Percentiles rank a stretch among this genome's conserved stretches.
phyloP scores from a whole-genome alignment of 345 rosid species.

The Populus ilicifolia region DNA sequence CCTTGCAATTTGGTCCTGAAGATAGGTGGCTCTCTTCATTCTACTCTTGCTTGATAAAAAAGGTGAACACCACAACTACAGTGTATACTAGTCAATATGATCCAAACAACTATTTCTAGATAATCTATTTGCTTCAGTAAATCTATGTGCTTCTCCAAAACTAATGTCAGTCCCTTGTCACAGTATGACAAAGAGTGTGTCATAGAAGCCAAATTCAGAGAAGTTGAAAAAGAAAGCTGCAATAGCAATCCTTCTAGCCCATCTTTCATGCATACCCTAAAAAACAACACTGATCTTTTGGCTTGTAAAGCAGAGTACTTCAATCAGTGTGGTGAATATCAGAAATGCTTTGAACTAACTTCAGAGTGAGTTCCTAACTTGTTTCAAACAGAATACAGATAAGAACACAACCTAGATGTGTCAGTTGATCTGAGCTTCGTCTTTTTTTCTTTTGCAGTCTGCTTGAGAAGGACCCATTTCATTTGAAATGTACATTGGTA shows the following conservation, averaged over 20 bases:
- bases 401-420: conserved; percentile 7
- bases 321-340: conserved; percentile 91
- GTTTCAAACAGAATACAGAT: conserved; percentile 14
- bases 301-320: conserved; percentile 97
- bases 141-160: not conserved
- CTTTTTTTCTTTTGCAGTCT: conserved; percentile 40
- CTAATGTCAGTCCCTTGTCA: conserved; percentile 5
- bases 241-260: conserved; percentile 41
- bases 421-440: conserved; percentile 15
- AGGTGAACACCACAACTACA: conserved; percentile 39
- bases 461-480: conserved; percentile 98
- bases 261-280: conserved; percentile 52
- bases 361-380: conserved; percentile 53
- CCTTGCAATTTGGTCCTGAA: conserved; percentile 77
- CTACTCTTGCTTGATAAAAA: conserved; percentile 89
- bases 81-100: not conserved
- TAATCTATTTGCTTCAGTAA: conserved; percentile 6
- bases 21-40: conserved; percentile 92
- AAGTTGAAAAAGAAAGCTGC: conserved; percentile 71
- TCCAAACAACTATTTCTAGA: not conserved
- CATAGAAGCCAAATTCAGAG: conserved; percentile 78
- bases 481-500: conserved; percentile 76
- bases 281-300: conserved; percentile 76
- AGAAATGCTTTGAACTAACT: conserved; percentile 90
- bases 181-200: conserved; percentile 80